Percentiles rank a stretch among this genome's conserved stretches.
Conservation (phyloP, 371 early-diverging fungal species). For the Lichtheimia corymbifera region DNA sequence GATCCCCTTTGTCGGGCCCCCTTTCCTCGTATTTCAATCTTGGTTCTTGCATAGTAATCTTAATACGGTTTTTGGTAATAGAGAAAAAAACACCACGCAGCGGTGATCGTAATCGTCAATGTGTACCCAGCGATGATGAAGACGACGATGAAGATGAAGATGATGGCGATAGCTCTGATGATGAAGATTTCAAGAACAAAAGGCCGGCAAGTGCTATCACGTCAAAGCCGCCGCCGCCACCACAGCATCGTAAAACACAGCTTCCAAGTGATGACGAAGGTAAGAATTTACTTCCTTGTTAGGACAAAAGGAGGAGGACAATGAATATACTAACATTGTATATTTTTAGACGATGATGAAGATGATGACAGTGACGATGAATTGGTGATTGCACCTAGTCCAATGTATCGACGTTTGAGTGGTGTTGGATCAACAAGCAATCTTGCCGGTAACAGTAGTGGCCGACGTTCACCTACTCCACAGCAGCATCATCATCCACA, state of each 20-base stretch:
- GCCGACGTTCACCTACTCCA: slow-evolving; percentile 13
- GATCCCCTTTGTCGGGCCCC: background rate
- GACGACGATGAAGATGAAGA: slow-evolving; percentile 37
- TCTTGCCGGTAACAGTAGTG: slow-evolving; percentile 4
- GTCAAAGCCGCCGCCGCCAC: background rate
- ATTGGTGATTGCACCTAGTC: slow-evolving; percentile 10
- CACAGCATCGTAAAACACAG: slow-evolving; percentile 16
- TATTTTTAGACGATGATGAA: background rate
- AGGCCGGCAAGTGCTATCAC: background rate
- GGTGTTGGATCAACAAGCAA: slow-evolving; percentile 22
- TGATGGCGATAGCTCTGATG: slow-evolving; percentile 23
- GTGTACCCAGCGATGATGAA: slow-evolving; percentile 49
- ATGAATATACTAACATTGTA: slow-evolving; percentile 2
- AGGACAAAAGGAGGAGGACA: background rate
- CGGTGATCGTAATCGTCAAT: slow-evolving; percentile 33
- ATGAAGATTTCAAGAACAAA: slow-evolving; percentile 16
- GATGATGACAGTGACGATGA: slow-evolving; percentile 20
- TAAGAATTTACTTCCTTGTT: background rate
- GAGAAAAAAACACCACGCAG: slow-evolving; percentile 18
- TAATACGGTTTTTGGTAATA: slow-evolving; percentile 4
- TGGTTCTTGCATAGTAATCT: slow-evolving; percentile 1
- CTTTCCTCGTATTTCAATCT: background rate
- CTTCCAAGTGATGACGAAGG: slow-evolving; percentile 47
- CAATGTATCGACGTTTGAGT: slow-evolving; percentile 15
- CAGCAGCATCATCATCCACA: slow-evolving; percentile 7